Percentiles rank a stretch among this genome's conserved stretches.
These are phyloP conservation scores for Termitomyces sp. DNA, from an alignment of 768 basidiomycete genomes.

Conservation along the genomic window DNA sequence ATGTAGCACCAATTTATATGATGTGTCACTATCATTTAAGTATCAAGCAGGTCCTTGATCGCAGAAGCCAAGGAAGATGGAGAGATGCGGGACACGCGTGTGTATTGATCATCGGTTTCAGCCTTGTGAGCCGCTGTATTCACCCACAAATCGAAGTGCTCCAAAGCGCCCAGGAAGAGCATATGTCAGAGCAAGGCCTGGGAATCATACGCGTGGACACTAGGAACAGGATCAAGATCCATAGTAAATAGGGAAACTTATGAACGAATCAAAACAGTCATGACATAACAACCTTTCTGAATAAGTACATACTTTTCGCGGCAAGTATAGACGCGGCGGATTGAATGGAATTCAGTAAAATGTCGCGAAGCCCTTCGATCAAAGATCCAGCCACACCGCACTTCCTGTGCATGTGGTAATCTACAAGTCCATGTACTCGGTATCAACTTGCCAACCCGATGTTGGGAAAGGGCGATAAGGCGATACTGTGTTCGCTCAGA, in stretches of 20 bases:
- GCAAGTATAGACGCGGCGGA: not conserved
- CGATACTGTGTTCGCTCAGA: not conserved
- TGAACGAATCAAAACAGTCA: not conserved
- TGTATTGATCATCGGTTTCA: not conserved
- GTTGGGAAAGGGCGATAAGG: not conserved
- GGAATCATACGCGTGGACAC: not conserved
- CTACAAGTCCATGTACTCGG: not conserved
- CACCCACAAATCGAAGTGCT: not conserved
- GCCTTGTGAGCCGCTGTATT: not conserved
- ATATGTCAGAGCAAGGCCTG: not conserved
- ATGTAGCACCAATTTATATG: not conserved
- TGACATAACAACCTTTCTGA: not conserved
- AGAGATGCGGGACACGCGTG: not conserved
- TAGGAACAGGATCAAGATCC: not conserved
- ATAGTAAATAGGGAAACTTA: not conserved
- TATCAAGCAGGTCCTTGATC: not conserved
- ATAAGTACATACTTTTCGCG: not conserved
- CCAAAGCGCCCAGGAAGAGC: not conserved
- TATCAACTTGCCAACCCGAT: not conserved
- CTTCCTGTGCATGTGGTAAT: not conserved
- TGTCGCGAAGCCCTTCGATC: constrained; percentile 7
- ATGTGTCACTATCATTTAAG: not conserved
- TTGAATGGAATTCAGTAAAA: not conserved
- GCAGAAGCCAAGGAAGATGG: not conserved
- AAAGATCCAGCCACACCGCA: constrained; percentile 11